These are phyloP conservation scores for Apiospora rasikravindrae DNA, from an alignment of 2,329 filamentous ascomycete genomes.

Conservation along the genomic window DNA sequence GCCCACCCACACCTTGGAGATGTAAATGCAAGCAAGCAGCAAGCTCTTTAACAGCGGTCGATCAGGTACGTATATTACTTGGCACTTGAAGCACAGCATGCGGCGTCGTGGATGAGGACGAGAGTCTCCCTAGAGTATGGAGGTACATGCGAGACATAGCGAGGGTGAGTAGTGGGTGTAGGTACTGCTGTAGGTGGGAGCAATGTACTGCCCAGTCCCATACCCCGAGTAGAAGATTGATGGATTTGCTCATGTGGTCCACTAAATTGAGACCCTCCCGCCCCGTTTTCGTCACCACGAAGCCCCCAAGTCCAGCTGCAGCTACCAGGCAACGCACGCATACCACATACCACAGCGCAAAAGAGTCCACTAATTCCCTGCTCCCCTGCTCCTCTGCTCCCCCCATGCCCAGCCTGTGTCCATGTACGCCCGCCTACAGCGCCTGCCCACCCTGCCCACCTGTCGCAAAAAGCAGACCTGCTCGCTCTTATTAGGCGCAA, in stretches of 20 bases:
- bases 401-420: background rate
- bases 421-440: constrained; percentile 4
- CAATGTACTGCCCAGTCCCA: background rate
- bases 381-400: too few species aligned
- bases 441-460: background rate
- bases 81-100: background rate
- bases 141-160: constrained; percentile 1
- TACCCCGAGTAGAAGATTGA: background rate
- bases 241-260: constrained; percentile 9
- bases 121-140: too few species aligned
- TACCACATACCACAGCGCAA: background rate
- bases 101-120: too few species aligned
- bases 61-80: background rate
- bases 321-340: background rate
- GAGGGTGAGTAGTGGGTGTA: background rate
- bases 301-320: constrained; percentile 3
- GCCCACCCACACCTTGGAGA: constrained; percentile 19
- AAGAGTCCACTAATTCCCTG: background rate
- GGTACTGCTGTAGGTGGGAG: background rate
- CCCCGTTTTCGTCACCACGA: constrained; percentile 17
- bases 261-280: constrained; percentile 17
- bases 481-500: constrained; percentile 27
- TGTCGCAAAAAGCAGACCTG: background rate
- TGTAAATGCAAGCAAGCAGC: constrained; percentile 5
- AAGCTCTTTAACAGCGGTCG: constrained; percentile 7